A percentile compares a stretch with the other conserved stretches of the same genome.
Evolutionary conservation across 2,329 filamentous ascomycete species (phyloP).

Genomic region (Chaetomiaceae sp.): DNA sequence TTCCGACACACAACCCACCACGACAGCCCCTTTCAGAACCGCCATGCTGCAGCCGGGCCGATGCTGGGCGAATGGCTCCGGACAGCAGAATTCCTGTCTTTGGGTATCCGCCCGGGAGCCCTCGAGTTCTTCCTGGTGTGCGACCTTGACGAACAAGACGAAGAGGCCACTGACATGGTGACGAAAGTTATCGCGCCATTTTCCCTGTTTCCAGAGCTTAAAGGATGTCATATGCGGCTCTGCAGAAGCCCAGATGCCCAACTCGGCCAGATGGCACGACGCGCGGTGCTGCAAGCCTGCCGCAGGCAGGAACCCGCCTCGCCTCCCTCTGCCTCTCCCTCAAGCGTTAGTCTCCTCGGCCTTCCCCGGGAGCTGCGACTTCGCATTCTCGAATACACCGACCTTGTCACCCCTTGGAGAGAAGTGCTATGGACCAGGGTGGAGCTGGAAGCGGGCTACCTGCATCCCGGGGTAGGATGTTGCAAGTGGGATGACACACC

Average conservation of each 20-base stretch:
- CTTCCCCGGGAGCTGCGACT: background rate
- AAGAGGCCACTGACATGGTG: background rate
- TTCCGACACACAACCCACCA: background rate
- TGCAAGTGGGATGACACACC: too few relatives aligned
- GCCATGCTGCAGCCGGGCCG: background rate
- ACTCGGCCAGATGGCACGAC: background rate
- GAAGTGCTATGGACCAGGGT: background rate
- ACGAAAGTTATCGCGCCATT: background rate
- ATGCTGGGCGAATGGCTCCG: background rate
- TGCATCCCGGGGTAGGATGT: too few relatives aligned
- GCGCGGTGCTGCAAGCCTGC: background rate
- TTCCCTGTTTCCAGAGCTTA: background rate
- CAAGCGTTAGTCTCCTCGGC: background rate
- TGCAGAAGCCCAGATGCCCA: background rate
- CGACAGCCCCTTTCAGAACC: background rate
- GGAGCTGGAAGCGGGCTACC: too few relatives aligned
- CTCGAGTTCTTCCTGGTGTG: background rate
- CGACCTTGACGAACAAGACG: background rate
- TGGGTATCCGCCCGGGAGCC: background rate
- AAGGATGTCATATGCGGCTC: background rate
- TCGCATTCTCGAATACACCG: background rate
- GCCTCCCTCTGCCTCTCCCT: background rate
- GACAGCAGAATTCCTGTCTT: background rate
- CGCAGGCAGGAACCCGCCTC: background rate
- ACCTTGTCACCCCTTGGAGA: background rate